These are phyloP conservation scores for Glycyrrhiza uralensis DNA, from an alignment of 306 rosid species.

Conservation along the genomic window DNA sequence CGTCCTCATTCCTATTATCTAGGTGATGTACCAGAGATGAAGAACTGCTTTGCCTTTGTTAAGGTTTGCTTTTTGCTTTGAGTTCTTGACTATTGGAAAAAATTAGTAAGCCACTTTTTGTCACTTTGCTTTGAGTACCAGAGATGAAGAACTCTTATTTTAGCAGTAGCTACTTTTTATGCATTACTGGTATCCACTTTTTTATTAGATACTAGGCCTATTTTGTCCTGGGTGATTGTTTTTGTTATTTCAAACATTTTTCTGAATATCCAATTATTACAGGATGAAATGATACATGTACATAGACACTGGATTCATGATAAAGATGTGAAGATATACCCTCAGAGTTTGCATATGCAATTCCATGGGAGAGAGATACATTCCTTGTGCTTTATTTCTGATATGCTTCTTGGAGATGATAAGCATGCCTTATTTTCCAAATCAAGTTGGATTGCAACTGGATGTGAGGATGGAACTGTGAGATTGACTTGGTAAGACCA, in stretches of 20 bases:
- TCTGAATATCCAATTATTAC: slow-evolving; percentile 26
- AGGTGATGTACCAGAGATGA: slow-evolving; percentile 82
- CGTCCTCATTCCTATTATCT: slow-evolving; percentile 88
- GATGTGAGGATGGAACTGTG: slow-evolving; percentile 97
- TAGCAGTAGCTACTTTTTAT: background rate
- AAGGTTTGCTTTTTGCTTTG: slow-evolving; percentile 53
- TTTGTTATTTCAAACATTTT: slow-evolving; percentile 7
- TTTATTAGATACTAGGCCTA: background rate
- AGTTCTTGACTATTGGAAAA: background rate
- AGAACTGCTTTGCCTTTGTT: slow-evolving; percentile 86
- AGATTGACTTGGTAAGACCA: slow-evolving; percentile 77
- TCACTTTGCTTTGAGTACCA: no score
- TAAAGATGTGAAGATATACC: slow-evolving; percentile 51
- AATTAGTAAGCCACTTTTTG: background rate
- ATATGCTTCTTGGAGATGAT: slow-evolving; percentile 35
- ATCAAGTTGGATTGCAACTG: slow-evolving; percentile 83
- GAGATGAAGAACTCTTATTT: background rate
- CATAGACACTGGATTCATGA: slow-evolving; percentile 57
- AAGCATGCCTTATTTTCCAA: slow-evolving; percentile 33
- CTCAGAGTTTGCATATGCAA: slow-evolving; percentile 78
- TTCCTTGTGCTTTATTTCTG: slow-evolving; percentile 72
- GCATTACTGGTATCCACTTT: background rate
- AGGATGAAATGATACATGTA: slow-evolving; percentile 84
- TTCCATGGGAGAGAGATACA: slow-evolving; percentile 98
- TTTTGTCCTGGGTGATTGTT: background rate